Evolutionary conservation across 2,329 filamentous ascomycete species (phyloP).

Genomic region (Colletotrichum costaricense): DNA sequence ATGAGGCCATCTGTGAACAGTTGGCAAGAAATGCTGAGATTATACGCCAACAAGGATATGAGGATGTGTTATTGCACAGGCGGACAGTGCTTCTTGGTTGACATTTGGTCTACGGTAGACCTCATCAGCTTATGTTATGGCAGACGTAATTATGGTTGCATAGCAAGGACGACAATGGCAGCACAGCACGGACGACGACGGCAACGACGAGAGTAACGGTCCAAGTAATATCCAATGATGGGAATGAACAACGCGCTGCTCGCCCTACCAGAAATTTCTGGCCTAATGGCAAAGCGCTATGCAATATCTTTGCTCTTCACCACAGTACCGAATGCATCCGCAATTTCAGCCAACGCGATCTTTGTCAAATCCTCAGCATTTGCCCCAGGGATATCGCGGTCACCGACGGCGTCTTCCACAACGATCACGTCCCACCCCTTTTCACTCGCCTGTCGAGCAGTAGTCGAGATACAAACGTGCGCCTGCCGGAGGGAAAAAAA

Average conservation of each 20-base stretch:
- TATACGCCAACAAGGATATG: neutral
- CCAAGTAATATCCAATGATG: no score
- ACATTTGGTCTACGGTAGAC: no score
- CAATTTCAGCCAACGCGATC: conserved; percentile 67
- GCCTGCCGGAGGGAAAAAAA: conserved; percentile 52
- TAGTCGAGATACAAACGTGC: conserved; percentile 73
- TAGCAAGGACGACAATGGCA: no score
- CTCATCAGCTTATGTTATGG: no score
- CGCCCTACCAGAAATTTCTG: no score
- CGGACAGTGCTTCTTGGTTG: no score
- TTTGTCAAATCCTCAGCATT: conserved; percentile 61
- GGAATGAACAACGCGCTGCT: no score
- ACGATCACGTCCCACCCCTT: conserved; percentile 72
- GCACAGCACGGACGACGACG: no score
- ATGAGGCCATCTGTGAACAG: neutral
- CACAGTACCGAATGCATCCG: conserved; percentile 72
- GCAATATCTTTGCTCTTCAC: conserved; percentile 49
- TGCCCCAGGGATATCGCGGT: conserved; percentile 73
- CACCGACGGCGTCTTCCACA: conserved; percentile 71
- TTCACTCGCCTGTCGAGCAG: conserved; percentile 69
- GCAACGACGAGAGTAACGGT: no score
- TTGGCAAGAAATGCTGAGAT: neutral
- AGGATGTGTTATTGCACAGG: neutral
- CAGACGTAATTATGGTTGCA: no score
- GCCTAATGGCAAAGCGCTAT: no score